Conservation (phyloP, 2,329 filamentous ascomycete genomes). For the Nemania diffusa region DNA sequence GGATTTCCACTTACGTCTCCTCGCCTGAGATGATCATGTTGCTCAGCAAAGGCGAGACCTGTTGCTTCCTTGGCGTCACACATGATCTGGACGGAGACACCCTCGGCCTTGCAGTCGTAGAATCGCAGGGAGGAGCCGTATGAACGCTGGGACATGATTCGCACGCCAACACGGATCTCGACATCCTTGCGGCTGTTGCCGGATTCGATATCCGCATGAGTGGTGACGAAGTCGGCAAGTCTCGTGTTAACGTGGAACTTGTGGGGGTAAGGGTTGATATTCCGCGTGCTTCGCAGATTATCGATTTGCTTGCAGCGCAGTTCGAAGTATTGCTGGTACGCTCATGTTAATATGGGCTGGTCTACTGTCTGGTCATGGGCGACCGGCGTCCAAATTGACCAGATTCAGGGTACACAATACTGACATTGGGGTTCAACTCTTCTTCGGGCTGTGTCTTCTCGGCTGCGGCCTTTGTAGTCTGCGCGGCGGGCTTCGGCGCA, state of each 20-base stretch:
- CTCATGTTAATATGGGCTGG: slow-evolving; percentile 10
- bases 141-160: slow-evolving; percentile 88
- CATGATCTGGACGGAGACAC: slow-evolving; percentile 85
- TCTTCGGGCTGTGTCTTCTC: slow-evolving; percentile 8
- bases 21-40: slow-evolving; percentile 88
- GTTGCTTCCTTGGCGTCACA: slow-evolving; percentile 84
- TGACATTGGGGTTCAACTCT: slow-evolving; percentile 24
- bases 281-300: slow-evolving; percentile 75
- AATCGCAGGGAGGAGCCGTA: slow-evolving; percentile 88
- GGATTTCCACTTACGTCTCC: slow-evolving; percentile 69
- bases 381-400: not conserved
- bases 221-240: slow-evolving; percentile 79
- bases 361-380: too few relatives aligned
- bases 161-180: slow-evolving; percentile 79
- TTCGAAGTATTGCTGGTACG: slow-evolving; percentile 80
- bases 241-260: slow-evolving; percentile 89
- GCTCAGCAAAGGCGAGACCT: slow-evolving; percentile 80
- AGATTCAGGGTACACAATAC: slow-evolving; percentile 1
- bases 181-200: slow-evolving; percentile 84
- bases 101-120: slow-evolving; percentile 76
- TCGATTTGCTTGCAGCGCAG: slow-evolving; percentile 87
- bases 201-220: slow-evolving; percentile 85
- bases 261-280: slow-evolving; percentile 81
- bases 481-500: slow-evolving; percentile 41
- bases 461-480: slow-evolving; percentile 72